A percentile compares a stretch with the other conserved stretches of the same genome.
Evolutionary conservation across 208 protist genomes (phyloP).

Genomic region (Acanthamoeba healyi): DNA sequence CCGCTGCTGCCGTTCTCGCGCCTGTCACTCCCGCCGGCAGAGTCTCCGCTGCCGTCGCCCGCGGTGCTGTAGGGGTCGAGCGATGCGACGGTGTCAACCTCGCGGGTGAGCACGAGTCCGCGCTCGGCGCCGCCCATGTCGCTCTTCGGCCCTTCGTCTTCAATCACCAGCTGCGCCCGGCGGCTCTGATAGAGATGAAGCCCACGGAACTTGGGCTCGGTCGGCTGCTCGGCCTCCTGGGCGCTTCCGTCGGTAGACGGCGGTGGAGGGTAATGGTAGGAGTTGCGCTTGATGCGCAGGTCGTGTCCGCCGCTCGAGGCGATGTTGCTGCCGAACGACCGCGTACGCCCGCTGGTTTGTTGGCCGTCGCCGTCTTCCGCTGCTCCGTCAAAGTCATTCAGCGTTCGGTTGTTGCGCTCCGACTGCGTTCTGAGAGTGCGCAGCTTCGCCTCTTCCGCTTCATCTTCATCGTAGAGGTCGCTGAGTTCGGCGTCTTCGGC

Average conservation of each 20-base stretch:
- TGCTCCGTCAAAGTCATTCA: not conserved
- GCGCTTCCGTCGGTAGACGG: not conserved
- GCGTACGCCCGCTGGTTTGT: no score
- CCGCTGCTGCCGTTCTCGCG: not conserved
- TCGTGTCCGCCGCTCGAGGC: not conserved
- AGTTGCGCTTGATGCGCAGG: not conserved
- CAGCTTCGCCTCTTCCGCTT: not conserved
- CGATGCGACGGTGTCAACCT: not conserved
- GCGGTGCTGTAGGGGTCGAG: not conserved
- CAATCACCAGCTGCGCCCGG: not conserved
- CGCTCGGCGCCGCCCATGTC: slow-evolving; percentile 50
- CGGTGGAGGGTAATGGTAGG: not conserved
- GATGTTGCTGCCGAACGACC: not conserved
- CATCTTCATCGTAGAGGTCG: not conserved
- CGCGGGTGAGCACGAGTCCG: slow-evolving; percentile 21
- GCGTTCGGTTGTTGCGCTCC: not conserved
- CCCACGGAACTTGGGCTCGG: not conserved
- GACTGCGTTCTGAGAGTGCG: not conserved
- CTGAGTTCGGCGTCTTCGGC: not conserved
- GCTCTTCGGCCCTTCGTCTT: slow-evolving; percentile 20
- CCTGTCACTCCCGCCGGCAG: not conserved
- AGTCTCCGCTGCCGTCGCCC: not conserved
- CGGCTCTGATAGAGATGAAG: slow-evolving; percentile 44
- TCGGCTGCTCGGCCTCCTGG: not conserved
- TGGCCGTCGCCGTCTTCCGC: not conserved